Base-by-base conservation (phyloP, 495 filamentous ascomycete genomes). In the Acidiella bohemica region DNA sequence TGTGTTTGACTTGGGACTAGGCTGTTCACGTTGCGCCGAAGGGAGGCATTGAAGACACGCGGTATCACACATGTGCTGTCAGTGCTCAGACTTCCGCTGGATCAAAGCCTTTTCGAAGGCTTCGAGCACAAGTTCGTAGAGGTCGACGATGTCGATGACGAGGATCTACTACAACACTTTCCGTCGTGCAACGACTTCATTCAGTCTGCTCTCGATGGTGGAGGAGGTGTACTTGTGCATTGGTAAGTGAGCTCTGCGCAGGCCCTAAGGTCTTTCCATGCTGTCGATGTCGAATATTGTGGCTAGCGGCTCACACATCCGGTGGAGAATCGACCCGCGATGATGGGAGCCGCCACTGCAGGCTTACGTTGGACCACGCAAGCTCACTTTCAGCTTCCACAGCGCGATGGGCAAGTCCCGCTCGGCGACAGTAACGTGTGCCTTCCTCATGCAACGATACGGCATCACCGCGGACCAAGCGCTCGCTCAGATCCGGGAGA, bases 391-490 rank as follows among this genome's bases (percentile, higher is more conserved):
- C n/a, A n/a, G n/a, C n/a, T 18, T 5, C 4, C 10, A 16, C 25
- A 95, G 90, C 70, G 87, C 84, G 22, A 93, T 93, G 84, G 90
- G 90, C 23, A 88, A 87, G 62, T 93, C 85, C 36, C 82, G 90
- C 35, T 95, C 87, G 17, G 78, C 85, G 46, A 76, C 85, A 31
- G 68, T 85, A 48, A 68, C 85, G 45, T 70, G 90, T 38, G 86
- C 92, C 53, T 94, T 84, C 61, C 65, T 96, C 37, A 78, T 94
- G 54, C 75, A 79, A 63, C 70, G 68, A 45, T 53, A 49, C 44
- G 50, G 60, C 38, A 65, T 78, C 41, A 72, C 66, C 29, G 73
- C 75, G 19, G 51, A 64, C 26, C 66, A 75, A 35, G 78, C 81
- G 6, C 62, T 87, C 31, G 56, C 59, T 23, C 56, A 75, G 26